phyloP scores from a whole-genome alignment of 345 rosid genomes.

The Orychophragmus violaceus region DNA sequence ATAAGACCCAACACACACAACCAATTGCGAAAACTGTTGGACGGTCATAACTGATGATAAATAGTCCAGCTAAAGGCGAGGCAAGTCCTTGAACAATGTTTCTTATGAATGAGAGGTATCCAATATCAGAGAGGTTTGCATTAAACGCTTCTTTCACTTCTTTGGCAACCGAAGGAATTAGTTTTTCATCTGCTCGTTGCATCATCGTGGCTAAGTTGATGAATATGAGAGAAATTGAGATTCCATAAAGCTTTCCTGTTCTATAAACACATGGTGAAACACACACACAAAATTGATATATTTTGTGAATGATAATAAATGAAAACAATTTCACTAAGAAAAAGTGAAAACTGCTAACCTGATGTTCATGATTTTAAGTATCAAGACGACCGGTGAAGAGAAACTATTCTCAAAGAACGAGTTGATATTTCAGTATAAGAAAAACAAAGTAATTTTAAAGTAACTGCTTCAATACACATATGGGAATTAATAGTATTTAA shows the following conservation, averaged over 20 bases:
- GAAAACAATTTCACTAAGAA: too few relatives aligned
- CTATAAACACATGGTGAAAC: constrained; percentile 32
- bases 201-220: constrained; percentile 83
- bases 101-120: constrained; percentile 79
- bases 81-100: constrained; percentile 80
- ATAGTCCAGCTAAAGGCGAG: constrained; percentile 76
- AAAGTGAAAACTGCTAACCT: too few relatives aligned
- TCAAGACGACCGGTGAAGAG: too few relatives aligned
- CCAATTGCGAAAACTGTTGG: constrained; percentile 72
- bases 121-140: constrained; percentile 71
- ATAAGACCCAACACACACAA: constrained; percentile 74
- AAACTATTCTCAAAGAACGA: too few relatives aligned
- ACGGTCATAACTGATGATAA: constrained; percentile 63
- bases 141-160: constrained; percentile 81
- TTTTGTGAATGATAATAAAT: too few relatives aligned
- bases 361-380: too few relatives aligned
- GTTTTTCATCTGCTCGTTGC: constrained; percentile 92
- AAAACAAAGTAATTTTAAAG: too few relatives aligned
- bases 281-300: too few relatives aligned
- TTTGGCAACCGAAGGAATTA: constrained; percentile 74
- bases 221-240: constrained; percentile 69
- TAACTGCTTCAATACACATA: too few relatives aligned
- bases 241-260: constrained; percentile 53
- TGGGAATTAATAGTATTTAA: too few relatives aligned
- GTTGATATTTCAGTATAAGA: too few relatives aligned